phyloP scores from a whole-genome alignment of 371 early-diverging fungal species.

The Cladochytrium tenue region DNA sequence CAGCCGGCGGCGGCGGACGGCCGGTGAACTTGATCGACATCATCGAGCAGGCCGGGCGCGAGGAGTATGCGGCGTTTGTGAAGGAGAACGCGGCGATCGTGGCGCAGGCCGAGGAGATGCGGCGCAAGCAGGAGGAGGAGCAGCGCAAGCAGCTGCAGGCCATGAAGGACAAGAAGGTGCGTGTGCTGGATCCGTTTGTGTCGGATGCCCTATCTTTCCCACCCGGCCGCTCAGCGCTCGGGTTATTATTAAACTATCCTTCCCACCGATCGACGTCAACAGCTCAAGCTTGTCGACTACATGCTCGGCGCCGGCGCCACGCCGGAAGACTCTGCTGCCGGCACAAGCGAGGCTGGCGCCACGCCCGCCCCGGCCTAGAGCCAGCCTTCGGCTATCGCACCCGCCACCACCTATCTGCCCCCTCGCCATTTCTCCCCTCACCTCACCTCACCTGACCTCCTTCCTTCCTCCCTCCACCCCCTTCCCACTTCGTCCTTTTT shows the following conservation, averaged over 20 bases:
- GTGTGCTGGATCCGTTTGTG: background rate
- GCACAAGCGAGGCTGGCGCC: background rate
- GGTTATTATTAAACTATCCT: too few species aligned
- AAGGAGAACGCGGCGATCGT: slow-evolving; percentile 36
- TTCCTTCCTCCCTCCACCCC: too few species aligned
- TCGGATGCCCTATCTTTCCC: background rate
- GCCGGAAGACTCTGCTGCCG: slow-evolving; percentile 6
- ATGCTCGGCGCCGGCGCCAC: slow-evolving; percentile 30
- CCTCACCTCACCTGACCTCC: too few species aligned
- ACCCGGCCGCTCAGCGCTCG: background rate
- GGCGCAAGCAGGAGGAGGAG: slow-evolving; percentile 43
- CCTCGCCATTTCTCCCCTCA: too few species aligned
- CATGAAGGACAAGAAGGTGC: slow-evolving; percentile 41
- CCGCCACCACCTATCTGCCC: background rate
- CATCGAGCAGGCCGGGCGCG: slow-evolving; percentile 35
- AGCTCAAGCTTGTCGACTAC: slow-evolving; percentile 45
- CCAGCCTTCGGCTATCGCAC: background rate
- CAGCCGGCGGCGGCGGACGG: background rate
- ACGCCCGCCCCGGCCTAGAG: slow-evolving; percentile 5
- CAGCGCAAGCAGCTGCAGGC: slow-evolving; percentile 39
- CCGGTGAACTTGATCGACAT: slow-evolving; percentile 36
- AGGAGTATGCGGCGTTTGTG: slow-evolving; percentile 35
- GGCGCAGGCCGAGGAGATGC: slow-evolving; percentile 35
- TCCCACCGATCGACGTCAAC: too few species aligned
- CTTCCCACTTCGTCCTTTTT: too few species aligned